These are phyloP conservation scores for Cladosporium velox DNA, from an alignment of 2,329 filamentous ascomycete genomes.

Conservation along the genomic window DNA sequence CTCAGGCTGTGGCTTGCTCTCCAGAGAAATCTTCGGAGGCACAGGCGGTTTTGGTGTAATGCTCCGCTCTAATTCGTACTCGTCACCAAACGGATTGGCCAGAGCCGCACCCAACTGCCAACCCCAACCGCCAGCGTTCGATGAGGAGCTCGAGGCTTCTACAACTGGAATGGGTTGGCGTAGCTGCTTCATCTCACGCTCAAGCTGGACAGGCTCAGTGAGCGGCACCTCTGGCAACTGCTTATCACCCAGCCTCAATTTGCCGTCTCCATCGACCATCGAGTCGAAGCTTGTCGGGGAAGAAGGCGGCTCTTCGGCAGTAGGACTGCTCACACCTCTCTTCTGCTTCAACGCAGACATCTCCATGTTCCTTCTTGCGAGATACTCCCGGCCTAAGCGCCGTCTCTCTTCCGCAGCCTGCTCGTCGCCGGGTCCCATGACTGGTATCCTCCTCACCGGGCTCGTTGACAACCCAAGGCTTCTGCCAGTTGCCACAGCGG, in stretches of 20 bases:
- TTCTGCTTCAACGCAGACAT: constrained; percentile 38
- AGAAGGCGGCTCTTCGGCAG: constrained; percentile 19
- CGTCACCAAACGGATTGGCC: constrained; percentile 51
- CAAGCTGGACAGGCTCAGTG: neutral
- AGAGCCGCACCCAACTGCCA: constrained; percentile 43
- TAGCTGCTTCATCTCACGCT: constrained; percentile 29
- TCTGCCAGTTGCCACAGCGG: constrained; percentile 39
- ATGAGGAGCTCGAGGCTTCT: constrained; percentile 24
- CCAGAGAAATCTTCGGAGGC: constrained; percentile 46
- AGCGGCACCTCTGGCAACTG: constrained; percentile 1
- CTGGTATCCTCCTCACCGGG: constrained; percentile 34
- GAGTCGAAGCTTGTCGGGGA: constrained; percentile 34
- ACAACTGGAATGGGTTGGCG: constrained; percentile 24
- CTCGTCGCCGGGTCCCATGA: constrained; percentile 34
- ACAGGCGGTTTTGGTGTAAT: constrained; percentile 47
- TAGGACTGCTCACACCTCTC: constrained; percentile 27
- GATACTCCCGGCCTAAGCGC: constrained; percentile 39
- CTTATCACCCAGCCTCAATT: constrained; percentile 27
- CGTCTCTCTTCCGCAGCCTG: constrained; percentile 38
- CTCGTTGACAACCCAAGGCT: constrained; percentile 25
- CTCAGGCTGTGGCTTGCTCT: constrained; percentile 24
- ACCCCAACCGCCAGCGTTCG: constrained; percentile 35
- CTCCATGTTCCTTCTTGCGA: constrained; percentile 38
- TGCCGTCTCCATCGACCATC: constrained; percentile 37
- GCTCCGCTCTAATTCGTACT: constrained; percentile 41